These are phyloP conservation scores for Pleodorina starrii DNA, from an alignment of 139 green algal genomes.

Conservation along the genomic window DNA sequence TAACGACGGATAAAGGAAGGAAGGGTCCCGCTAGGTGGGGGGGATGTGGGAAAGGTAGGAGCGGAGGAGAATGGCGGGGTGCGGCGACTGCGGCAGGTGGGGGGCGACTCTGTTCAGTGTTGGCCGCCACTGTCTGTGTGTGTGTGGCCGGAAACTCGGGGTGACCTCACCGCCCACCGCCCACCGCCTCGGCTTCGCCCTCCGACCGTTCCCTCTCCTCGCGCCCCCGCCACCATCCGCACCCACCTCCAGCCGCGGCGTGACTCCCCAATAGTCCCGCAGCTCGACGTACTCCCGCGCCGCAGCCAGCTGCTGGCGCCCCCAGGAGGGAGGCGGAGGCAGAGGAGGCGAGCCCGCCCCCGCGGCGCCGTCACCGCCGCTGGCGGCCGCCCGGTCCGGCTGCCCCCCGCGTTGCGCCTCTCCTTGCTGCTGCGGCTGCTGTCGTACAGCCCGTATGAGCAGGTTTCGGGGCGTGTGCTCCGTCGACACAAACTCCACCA, in stretches of 20 bases:
- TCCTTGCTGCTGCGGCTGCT: background rate
- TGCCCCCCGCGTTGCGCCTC: background rate
- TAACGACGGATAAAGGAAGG: background rate
- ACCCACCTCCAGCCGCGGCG: conserved; percentile 48
- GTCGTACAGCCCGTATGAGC: conserved; percentile 64
- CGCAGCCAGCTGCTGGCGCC: background rate
- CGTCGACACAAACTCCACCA: conserved; percentile 64
- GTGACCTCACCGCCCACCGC: background rate
- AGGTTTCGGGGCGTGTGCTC: conserved; percentile 81
- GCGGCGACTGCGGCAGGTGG: background rate
- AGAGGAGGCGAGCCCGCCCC: background rate
- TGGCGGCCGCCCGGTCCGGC: background rate
- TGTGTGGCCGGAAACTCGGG: too few relatives aligned
- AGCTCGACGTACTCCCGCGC: conserved; percentile 49
- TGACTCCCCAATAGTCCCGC: conserved; percentile 56
- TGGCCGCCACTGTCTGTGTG: too few relatives aligned
- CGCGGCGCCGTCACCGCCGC: background rate
- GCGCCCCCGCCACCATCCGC: background rate
- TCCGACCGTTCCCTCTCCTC: background rate
- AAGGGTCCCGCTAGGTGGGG: too few relatives aligned
- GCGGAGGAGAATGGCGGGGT: background rate
- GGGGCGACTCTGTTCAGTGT: background rate
- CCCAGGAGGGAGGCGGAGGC: background rate
- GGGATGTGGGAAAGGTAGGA: background rate
- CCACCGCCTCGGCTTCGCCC: background rate